Evolutionary conservation across 2,329 filamentous ascomycete genomes (phyloP), one percentile per base, ranked within the genome.

Genomic region (Penicillium capsulatum): DNA sequence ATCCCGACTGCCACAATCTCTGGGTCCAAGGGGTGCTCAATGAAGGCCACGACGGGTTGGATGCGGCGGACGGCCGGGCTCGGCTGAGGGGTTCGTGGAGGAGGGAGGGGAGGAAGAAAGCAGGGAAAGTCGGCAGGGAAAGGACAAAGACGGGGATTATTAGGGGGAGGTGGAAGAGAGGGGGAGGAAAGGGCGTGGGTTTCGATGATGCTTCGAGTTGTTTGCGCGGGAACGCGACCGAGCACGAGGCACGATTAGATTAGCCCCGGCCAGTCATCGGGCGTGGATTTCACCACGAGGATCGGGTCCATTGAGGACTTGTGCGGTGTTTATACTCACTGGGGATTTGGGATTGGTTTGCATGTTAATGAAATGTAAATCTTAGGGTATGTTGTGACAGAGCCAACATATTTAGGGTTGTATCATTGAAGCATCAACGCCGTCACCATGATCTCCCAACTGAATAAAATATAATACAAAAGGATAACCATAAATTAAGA

Each of bases 121-220:
- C 10, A 26, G 30, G 28, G 13, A 22, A 26, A 26, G 34, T 15
- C 19, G 14, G 9, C 19, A 9, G 27, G 10, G 14, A 35, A 29
- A 28, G 13, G 11, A 33, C 19, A 37, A 17, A 17, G 24, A 44
- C 9, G 26, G n/a, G 26, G 13, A 11, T 24, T 7, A 7, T 28
- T 28, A 11, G 11, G 13, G 19, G 30, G 20, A 32, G 29, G 26
- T 20, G 10, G 34, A 22, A 29, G 36, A 17, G 31, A 37, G 28
- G 30, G 24, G 19, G 34, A 34, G 36, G 31, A 17, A 38, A 38
- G 22, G 30, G 29, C 26, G 26, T 37, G 34, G 44, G 45, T 46
- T 40, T 34, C 45, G 48, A 54, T 54, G 52, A 54, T 54, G 51
- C 51, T 50, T 53, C 46, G 52, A 54, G 52, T 55, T 48, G 52